Percentiles rank a stretch among this genome's conserved stretches.
These are phyloP conservation scores for Penicillium ucsense DNA, from an alignment of 495 filamentous ascomycete species.

Conservation along the genomic window DNA sequence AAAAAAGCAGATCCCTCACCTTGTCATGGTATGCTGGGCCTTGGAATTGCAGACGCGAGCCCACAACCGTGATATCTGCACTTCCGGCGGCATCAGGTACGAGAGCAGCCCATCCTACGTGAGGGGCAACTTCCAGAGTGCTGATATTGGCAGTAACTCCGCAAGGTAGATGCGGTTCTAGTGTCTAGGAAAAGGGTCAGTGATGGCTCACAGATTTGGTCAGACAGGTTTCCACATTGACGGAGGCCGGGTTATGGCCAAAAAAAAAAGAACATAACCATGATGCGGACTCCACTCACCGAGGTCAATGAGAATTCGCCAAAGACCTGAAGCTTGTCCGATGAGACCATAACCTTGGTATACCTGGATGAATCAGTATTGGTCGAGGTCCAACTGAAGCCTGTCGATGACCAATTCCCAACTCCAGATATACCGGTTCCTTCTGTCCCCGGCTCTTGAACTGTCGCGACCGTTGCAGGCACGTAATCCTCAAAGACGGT, in stretches of 20 bases:
- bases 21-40: constrained; percentile 35
- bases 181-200: not conserved
- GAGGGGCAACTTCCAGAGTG: constrained; percentile 14
- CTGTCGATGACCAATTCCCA: constrained; percentile 9
- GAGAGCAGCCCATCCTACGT: constrained; percentile 29
- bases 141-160: constrained; percentile 6
- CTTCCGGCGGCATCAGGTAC: constrained; percentile 21
- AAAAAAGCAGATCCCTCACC: constrained; percentile 6
- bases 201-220: not conserved
- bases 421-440: not conserved
- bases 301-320: constrained; percentile 7
- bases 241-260: too few relatives aligned
- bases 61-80: constrained; percentile 21
- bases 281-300: constrained; percentile 1
- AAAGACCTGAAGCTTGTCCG: constrained; percentile 9
- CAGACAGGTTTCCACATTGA: not conserved
- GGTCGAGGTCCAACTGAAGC: constrained; percentile 9
- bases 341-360: constrained; percentile 4
- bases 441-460: not conserved
- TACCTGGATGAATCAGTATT: constrained; percentile 7
- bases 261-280: not conserved
- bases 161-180: constrained; percentile 10
- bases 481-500: constrained; percentile 9
- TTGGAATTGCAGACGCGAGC: constrained; percentile 18
- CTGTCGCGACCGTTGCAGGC: constrained; percentile 10